Base-by-base conservation (phyloP, 2,329 filamentous ascomycete genomes). In the Cadophora luteo-olivacea region DNA sequence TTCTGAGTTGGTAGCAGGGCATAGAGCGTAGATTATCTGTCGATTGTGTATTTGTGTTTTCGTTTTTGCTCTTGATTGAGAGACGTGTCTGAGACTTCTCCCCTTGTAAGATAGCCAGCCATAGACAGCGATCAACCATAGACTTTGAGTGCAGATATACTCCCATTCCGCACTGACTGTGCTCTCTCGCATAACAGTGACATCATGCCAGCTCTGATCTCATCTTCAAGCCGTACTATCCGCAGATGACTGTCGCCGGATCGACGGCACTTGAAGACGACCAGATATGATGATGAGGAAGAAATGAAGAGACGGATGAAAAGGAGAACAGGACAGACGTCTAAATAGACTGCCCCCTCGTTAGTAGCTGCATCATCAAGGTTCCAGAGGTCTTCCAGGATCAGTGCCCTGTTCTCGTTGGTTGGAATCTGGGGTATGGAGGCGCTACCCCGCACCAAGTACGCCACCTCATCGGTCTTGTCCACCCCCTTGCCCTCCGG, bases 261-360 rank as follows among this genome's bases (percentile, higher is more conserved):
- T 19, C 14, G 12, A 48, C 5, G 45, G 33, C 22, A 38, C 29
- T 29, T 29, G 29, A 29, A 29, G 29, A 29, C 3, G 29, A 29
- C 29, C 29, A 29, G 29, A 29, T 29, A 32, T 19, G 19, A 57
- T 5, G 33, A 8, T 14, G 24, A 61, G 16, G 49, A 45, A 25
- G 45, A 38, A 12, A 48, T 11, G 38, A 49, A 8, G 61, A 25
- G 62, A 51, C 58, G 52, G 58, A 33, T 29, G 48, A 29, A 51
- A 25, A 55, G 36, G 45, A 33, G 61, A 60, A 58, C 45, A 49
- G 48, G 32, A 45, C 54, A 54, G 64, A 71, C 64, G 68, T 72
- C 61, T 36, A 70, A 70, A 72, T 70, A 70, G 68, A 49, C 22
- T 36, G 5, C 25, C 36, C 25, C 54, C 32, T 41, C 54, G 29